Evolutionary conservation across 2,329 filamentous ascomycete species (phyloP), one percentile per base, ranked within the genome.

Genomic region (Aspergillus luchuensis): DNA sequence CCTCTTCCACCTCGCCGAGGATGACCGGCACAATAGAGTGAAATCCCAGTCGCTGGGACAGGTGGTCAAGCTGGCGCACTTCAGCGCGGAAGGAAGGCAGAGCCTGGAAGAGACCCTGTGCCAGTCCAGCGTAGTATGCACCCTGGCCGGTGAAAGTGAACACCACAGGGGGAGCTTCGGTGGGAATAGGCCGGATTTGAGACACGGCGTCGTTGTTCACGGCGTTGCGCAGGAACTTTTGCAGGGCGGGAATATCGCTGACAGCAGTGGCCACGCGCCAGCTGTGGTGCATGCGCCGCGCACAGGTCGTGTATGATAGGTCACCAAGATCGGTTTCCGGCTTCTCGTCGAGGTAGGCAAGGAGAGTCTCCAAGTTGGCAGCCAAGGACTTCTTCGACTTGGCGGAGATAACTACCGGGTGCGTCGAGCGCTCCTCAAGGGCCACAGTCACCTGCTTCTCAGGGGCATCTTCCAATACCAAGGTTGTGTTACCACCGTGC

Each of bases 401-500:
- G 33, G 33, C 33, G 2, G 33, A 36, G 11, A 36, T 36, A 86
- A 86, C 6, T 80, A 82, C 1, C 89, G 70, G 0, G 83, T 78
- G 41, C 90, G 75, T 17, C 86, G 72, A 60, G 89, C 84, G 2
- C 79, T 78, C 13, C 72, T 76, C 21, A 87, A 79, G 63, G 88
- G 85, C 2, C 55, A 33, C 11, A 8, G 11, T 0, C 67, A 56
- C 2, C 67, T 15, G 13, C 8, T n/a, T 3, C 21, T 11, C 67
- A 60, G 10, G 61, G 0, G 79, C 83, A 51, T 89, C 87, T 69
- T 89, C 85, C 1, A 90, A 66, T 2, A 90, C 71, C 13, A 90
- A 68, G 6, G 84, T 83, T 0, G 87, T 89, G 73, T 91, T 91
- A 15, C 89, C 89, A 59, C 89, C 88, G 56, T 88, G 86, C 2